Evolutionary conservation across 2,329 filamentous ascomycete genomes (phyloP), one percentile per base, ranked within the genome.

Genomic region (Penicillium sumatraense): DNA sequence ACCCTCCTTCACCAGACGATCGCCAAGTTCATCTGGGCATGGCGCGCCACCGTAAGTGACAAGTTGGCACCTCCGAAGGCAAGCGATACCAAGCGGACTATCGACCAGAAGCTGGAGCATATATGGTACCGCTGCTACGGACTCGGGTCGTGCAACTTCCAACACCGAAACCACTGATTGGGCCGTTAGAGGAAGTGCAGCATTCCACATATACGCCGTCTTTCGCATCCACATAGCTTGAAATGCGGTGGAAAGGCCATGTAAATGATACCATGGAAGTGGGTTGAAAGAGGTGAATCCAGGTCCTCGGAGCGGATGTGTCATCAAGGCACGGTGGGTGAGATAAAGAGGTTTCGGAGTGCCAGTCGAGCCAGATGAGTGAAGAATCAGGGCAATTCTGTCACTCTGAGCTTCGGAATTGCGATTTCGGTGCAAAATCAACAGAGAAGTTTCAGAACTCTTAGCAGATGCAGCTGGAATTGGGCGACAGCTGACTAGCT

Each of bases 361-460:
- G 1, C 78, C 78, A 0, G 79, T 81, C 2, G 78, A 80, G 0
- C 80, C 80, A 0, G 79, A 81, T 0, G 79, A 81, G 57, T 81
- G 80, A 36, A 76, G 70, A 24, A 80, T 79, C 27, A 80, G 59
- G 0, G 73, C 73, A 1, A 71, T 59, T 45, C 72, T 72, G 24
- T 48, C 62, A 16, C 35, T 69, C 61, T 60, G 76, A 58, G 31
- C 58, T 46, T 64, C 72, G 21, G 57, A 56, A 58, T 61, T 66
- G 6, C 58, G 60, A 26, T 48, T 57, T 6, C 59, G 56, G 21
- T 60, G 51, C 6, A 70, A 31, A 20, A 63, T 33, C 7, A 67
- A 16, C 2, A 66, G 45, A 1, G 60, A 55, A 0, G 60, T 54
- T 13, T 66, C 55, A 6, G 44, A 18, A 2, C 40, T 51, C 5